These are phyloP conservation scores for Moricandia arvensis DNA, from an alignment of 345 rosid genomes.

Conservation along the genomic window DNA sequence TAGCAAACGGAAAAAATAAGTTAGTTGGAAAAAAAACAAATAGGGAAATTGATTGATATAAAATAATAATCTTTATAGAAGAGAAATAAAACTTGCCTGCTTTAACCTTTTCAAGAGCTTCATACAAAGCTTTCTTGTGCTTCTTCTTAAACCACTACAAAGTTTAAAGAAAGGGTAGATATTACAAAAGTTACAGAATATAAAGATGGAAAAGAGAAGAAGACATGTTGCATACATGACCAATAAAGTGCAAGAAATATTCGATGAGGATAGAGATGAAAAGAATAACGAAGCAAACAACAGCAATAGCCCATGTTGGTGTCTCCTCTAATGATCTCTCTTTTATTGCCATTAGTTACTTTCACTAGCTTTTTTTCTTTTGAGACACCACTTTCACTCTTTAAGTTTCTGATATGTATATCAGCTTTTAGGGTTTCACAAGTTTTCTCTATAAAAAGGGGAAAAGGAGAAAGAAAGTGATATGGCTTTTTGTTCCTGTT, in stretches of 20 bases:
- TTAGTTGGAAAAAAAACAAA: not conserved
- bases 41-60: not conserved
- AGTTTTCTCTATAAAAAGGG: not conserved
- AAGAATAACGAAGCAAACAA: slow-evolving; percentile 67
- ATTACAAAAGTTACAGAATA: not conserved
- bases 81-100: slow-evolving; percentile 41
- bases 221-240: slow-evolving; percentile 41
- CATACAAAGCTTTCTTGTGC: slow-evolving; percentile 62
- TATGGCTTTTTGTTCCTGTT: slow-evolving; percentile 22
- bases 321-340: slow-evolving; percentile 61
- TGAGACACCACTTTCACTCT: not conserved
- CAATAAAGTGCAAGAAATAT: slow-evolving; percentile 56
- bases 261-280: slow-evolving; percentile 72
- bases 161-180: not conserved
- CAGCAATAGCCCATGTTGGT: slow-evolving; percentile 94
- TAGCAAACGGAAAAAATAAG: not conserved
- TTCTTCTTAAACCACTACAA: slow-evolving; percentile 65
- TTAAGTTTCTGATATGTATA: not conserved
- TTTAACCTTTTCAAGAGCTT: slow-evolving; percentile 91
- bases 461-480: slow-evolving; percentile 26
- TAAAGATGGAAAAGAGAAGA: slow-evolving; percentile 1
- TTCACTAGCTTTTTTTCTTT: not conserved
- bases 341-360: slow-evolving; percentile 32
- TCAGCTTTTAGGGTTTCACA: slow-evolving; percentile 12
- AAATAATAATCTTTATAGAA: not conserved